Percentiles rank a stretch among this genome's conserved stretches.
phyloP scores from a whole-genome alignment of 2,329 filamentous ascomycete species.

The Claviceps paspali region DNA sequence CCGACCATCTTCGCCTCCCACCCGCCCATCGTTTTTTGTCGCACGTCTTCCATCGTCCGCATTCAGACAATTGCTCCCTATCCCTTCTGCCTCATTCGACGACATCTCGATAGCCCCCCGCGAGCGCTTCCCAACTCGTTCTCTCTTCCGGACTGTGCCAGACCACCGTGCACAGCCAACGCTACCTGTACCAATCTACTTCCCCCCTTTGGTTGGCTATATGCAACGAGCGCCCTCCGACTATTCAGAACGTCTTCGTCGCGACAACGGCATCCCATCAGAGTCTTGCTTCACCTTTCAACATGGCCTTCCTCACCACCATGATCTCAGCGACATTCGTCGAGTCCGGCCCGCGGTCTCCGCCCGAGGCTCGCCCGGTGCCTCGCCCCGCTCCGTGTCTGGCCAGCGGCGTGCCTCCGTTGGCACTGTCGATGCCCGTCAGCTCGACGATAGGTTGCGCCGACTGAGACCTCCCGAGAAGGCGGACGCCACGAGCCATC shows the following conservation, averaged over 20 bases:
- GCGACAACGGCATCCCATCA: conserved; percentile 21
- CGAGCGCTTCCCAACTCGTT: not conserved
- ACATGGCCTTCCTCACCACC: conserved; percentile 39
- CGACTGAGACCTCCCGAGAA: conserved; percentile 31
- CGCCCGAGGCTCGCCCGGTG: conserved; percentile 17
- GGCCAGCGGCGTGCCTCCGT: conserved; percentile 13
- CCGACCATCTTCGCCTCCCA: not conserved
- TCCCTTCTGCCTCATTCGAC: not conserved
- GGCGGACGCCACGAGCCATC: conserved; percentile 13
- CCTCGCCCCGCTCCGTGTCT: conserved; percentile 21
- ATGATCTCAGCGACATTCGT: conserved; percentile 24
- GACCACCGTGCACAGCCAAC: conserved; percentile 34
- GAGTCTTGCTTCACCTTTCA: conserved; percentile 25
- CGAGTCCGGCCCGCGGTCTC: conserved; percentile 13
- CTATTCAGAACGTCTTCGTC: conserved; percentile 27
- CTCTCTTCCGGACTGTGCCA: conserved; percentile 33
- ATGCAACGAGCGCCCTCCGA: conserved; percentile 46
- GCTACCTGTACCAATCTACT: conserved; percentile 11
- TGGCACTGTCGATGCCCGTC: conserved; percentile 23
- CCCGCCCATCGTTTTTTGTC: not conserved
- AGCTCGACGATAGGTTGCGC: conserved; percentile 34
- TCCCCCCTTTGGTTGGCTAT: conserved; percentile 33
- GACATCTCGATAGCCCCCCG: not conserved
- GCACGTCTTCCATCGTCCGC: not conserved
- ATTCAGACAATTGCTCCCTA: not conserved